These are phyloP conservation scores for Papilionanthe hybrid DNA, from an alignment of 116 monocot species.

Conservation along the genomic window DNA sequence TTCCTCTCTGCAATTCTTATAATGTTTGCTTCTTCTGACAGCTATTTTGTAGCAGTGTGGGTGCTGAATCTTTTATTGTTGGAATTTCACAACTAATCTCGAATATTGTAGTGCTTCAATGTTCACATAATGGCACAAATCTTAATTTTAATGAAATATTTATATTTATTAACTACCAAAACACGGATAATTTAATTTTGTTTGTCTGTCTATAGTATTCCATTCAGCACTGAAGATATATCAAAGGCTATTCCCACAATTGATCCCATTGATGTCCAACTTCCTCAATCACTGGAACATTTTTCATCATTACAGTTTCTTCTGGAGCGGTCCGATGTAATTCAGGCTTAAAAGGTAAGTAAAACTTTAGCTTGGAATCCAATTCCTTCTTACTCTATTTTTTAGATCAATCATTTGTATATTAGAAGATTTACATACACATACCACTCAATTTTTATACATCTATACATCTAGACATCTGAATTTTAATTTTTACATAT, in stretches of 20 bases:
- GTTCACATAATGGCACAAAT: no score
- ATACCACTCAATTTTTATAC: no score
- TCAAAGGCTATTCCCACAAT: slow-evolving; percentile 78
- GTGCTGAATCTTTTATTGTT: not conserved
- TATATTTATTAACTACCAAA: no score
- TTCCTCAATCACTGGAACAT: slow-evolving; percentile 47
- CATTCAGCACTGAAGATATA: slow-evolving; percentile 91
- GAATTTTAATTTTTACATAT: no score
- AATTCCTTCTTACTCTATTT: not conserved
- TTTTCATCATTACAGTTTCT: slow-evolving; percentile 38
- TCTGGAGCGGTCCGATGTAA: not conserved
- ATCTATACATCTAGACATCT: no score
- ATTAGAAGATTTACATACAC: no score
- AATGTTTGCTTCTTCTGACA: not conserved
- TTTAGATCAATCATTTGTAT: not conserved
- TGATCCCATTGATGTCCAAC: slow-evolving; percentile 60
- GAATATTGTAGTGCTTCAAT: not conserved
- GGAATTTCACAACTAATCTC: not conserved
- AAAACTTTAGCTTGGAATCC: not conserved
- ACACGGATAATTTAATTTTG: no score
- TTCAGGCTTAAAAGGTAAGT: not conserved
- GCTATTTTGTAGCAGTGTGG: not conserved
- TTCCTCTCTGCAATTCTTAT: not conserved
- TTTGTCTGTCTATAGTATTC: slow-evolving; percentile 54
- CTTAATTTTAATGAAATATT: no score